Evolutionary conservation across 805 yeast genomes (phyloP).

Genomic region (Debaryomyces castellii): DNA sequence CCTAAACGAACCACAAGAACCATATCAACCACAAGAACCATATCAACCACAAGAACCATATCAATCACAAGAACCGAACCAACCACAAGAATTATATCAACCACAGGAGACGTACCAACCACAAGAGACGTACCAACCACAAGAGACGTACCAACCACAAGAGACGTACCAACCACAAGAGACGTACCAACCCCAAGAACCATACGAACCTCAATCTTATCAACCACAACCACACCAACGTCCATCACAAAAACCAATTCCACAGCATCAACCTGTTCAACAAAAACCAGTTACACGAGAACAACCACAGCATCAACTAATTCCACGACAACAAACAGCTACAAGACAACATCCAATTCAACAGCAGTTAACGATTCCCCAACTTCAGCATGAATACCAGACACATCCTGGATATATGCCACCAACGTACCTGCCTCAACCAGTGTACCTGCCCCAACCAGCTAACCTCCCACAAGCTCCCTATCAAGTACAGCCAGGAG

Average conservation of each 20-base stretch:
- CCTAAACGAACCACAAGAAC: not conserved
- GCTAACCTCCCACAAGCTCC: not conserved
- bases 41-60: not conserved
- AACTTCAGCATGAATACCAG: not conserved
- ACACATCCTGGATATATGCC: not conserved
- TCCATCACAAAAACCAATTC: constrained; percentile 1
- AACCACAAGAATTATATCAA: not conserved
- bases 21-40: not conserved
- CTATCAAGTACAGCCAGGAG: not conserved
- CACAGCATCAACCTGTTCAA: not conserved
- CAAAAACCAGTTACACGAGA: constrained; percentile 1
- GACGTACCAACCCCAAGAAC: not conserved
- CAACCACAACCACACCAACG: constrained; percentile 3
- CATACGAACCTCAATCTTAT: not conserved
- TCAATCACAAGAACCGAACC: too few species aligned
- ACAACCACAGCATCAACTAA: not conserved
- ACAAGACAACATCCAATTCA: not conserved
- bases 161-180: not conserved
- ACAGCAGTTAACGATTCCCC: constrained; percentile 1
- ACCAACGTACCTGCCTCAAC: not conserved
- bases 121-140: not conserved
- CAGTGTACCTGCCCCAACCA: not conserved
- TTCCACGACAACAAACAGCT: constrained; percentile 3
- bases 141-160: not conserved
- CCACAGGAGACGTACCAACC: not conserved